Base-by-base conservation (phyloP, 2,329 filamentous ascomycete species). In the Nothomitra cinnamomea region DNA sequence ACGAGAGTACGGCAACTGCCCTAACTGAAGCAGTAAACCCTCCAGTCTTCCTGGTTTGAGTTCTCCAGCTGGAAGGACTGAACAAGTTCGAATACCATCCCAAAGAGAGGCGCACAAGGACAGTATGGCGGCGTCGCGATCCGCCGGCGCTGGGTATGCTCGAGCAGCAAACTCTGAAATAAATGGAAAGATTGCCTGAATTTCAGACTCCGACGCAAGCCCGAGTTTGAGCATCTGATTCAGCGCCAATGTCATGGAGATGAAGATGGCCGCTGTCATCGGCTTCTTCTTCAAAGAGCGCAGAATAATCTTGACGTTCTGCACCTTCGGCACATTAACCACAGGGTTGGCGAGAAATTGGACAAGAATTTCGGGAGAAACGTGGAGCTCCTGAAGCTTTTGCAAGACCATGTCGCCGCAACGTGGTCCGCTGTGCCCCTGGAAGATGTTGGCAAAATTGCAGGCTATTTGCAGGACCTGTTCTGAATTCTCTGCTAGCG, bases 311-410 rank as follows among this genome's bases (percentile, higher is more conserved):
- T n/a, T n/a, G 15, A 52, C n/a, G 36, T 19, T 41, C 15, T 15
- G 22, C n/a, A 35, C 35, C 4, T 22, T 35, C 7, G 50, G 36
- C 13, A 41, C 19, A 19, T 22, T 52, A 2, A 52, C 24, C 21
- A 22, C 35, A 22, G 35, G 50, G n/a, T 41, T 32, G 12, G 35
- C 50, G 28, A 52, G 35, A 41, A 52, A 52, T 15, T 52, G 25
- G 10, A 41, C 21, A n/a, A 52, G 36, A n/a, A 41, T 28, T n/a
- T 21, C 50, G 10, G 35, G 15, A 52, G 45, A 15, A 6, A 24
- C 45, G 32, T 19, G 45, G 12, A 32, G 45, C 2, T 32, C 45
- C 3, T 32, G 12, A 12, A 49, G 45, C 24, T 15, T 32, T 13
- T 35, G 24, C 12, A 35, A 17, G 19, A 35, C 13, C 25, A 35